These are phyloP conservation scores for Gracilaria domingensis DNA, from an alignment of 23 red algal genomes.

Conservation along the genomic window DNA sequence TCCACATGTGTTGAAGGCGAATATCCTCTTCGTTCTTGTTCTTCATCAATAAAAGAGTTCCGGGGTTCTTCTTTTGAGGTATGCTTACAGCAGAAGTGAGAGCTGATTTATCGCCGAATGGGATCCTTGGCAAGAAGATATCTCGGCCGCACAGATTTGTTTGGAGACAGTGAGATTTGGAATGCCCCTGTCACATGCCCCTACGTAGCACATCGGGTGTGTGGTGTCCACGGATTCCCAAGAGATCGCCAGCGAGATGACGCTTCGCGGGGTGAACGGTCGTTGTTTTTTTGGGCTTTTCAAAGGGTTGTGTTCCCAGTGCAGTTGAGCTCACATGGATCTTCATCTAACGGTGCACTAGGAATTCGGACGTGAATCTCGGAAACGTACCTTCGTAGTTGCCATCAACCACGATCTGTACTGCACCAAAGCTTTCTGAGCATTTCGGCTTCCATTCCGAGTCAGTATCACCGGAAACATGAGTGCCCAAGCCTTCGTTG, in stretches of 20 bases:
- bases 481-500: background rate
- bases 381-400: no score
- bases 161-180: background rate
- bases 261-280: conserved; percentile 16
- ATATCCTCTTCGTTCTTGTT: background rate
- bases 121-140: background rate
- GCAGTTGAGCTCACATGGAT: no score
- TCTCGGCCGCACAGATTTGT: background rate
- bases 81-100: background rate
- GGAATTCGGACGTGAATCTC: no score
- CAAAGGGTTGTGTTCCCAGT: no score
- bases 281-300: background rate
- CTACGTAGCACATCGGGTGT: no score
- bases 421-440: no score
- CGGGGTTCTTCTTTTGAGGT: no score
- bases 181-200: no score
- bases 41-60: no score
- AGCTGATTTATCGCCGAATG: background rate
- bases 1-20: background rate
- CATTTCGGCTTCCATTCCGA: background rate
- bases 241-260: conserved; percentile 27
- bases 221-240: background rate
- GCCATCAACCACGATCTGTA: no score
- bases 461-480: background rate
- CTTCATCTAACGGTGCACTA: no score